Conservation (phyloP, 75 land plant genomes). For the Isoetes taiwanensis region DNA sequence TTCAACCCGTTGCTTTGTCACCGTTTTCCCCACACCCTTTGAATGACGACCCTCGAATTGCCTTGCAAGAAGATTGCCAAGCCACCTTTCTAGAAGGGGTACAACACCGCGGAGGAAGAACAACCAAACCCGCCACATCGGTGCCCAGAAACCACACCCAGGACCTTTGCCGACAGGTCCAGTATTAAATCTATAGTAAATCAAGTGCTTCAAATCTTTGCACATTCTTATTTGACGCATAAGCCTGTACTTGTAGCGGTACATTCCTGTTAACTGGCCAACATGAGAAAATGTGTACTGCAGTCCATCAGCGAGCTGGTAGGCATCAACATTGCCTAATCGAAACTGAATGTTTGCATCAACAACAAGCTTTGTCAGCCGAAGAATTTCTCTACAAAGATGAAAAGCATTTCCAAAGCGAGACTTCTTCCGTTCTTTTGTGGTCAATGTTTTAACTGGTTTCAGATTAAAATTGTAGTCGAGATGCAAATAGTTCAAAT, state of each 20-base stretch:
- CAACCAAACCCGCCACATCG: constrained; percentile 6
- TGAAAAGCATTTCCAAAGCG: constrained; percentile 7
- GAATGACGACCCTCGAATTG: constrained; percentile 3
- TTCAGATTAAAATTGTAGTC: constrained; percentile 4
- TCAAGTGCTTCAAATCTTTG: constrained; percentile 1
- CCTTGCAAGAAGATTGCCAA: constrained; percentile 1
- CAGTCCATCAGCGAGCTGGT: constrained; percentile 3
- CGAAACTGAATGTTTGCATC: constrained; percentile 4
- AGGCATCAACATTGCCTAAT: constrained; percentile 4
- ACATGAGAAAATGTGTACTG: constrained; percentile 4
- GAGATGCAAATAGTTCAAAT: not conserved
- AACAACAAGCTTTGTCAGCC: not conserved
- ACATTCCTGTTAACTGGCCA: constrained; percentile 4
- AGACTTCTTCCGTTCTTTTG: constrained; percentile 2
- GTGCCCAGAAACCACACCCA: constrained; percentile 8
- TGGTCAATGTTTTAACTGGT: constrained; percentile 1
- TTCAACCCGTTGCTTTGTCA: constrained; percentile 6
- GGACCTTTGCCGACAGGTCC: constrained; percentile 7
- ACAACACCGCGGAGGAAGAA: constrained; percentile 6
- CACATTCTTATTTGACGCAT: constrained; percentile 1
- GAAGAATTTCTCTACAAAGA: not conserved
- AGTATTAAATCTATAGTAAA: constrained; percentile 2
- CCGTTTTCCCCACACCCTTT: not conserved
- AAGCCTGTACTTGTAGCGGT: constrained; percentile 3
- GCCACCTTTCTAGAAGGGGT: not conserved